Conservation (phyloP, 2,329 filamentous ascomycete genomes). For the Monilinia laxa region DNA sequence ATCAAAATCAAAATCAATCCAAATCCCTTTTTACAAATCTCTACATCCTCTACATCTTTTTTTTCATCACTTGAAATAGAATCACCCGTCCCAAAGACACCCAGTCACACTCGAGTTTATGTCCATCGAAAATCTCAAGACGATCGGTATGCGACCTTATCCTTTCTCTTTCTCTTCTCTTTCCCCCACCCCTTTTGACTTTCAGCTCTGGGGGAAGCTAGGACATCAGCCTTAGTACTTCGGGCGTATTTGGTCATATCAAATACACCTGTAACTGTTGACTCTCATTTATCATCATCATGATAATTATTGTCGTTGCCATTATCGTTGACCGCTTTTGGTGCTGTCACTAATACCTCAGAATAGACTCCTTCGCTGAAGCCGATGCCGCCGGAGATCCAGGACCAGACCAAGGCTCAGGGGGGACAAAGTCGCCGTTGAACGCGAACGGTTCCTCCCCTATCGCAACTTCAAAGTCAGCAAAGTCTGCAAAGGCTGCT, state of each 20-base stretch:
- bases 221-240: background rate
- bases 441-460: slow-evolving; percentile 17
- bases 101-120: slow-evolving; percentile 81
- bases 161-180: background rate
- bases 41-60: background rate
- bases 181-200: background rate
- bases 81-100: slow-evolving; percentile 37
- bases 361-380: slow-evolving; percentile 23
- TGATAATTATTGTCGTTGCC: too few relatives aligned
- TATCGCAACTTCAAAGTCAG: background rate
- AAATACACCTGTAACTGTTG: slow-evolving; percentile 1
- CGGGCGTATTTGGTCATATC: background rate
- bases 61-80: slow-evolving; percentile 17
- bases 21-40: slow-evolving; percentile 26
- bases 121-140: slow-evolving; percentile 99
- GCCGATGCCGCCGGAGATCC: slow-evolving; percentile 26
- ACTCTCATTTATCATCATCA: too few relatives aligned
- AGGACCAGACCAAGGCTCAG: slow-evolving; percentile 23
- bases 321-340: background rate
- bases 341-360: slow-evolving; percentile 15
- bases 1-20: slow-evolving; percentile 24
- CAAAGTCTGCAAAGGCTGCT: slow-evolving; percentile 18
- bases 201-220: background rate
- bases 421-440: slow-evolving; percentile 13
- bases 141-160: slow-evolving; percentile 67